These are phyloP conservation scores for Paecilomyces niveus DNA, from an alignment of 2,329 filamentous ascomycete genomes.

Conservation along the genomic window DNA sequence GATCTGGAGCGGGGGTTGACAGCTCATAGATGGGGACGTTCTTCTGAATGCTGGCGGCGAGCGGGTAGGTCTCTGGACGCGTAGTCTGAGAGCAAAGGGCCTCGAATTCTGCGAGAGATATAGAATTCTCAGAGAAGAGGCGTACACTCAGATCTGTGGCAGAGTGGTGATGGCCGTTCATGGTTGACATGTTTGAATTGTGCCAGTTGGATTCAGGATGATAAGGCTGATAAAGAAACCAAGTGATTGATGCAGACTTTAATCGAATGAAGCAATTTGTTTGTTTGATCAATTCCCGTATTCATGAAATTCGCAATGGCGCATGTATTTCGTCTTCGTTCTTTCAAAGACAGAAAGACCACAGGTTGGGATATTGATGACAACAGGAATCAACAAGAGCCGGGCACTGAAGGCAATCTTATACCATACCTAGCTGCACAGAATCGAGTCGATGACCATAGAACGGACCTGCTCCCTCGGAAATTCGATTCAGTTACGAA, in stretches of 20 bases:
- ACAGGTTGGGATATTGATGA: background rate
- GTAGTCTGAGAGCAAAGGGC: constrained; percentile 37
- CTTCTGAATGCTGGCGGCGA: constrained; percentile 37
- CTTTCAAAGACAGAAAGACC: background rate
- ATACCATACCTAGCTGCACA: background rate
- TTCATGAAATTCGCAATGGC: no score
- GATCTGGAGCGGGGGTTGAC: constrained; percentile 25
- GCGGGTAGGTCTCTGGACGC: constrained; percentile 38
- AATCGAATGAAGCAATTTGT: background rate
- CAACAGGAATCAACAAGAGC: background rate
- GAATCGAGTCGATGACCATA: background rate
- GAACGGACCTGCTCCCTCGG: background rate
- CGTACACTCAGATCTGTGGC: background rate
- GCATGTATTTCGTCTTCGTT: background rate
- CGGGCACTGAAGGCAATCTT: background rate
- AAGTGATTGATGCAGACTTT: background rate
- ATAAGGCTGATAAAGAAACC: background rate
- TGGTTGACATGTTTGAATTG: background rate
- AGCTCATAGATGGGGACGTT: constrained; percentile 54
- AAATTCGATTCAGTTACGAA: background rate
- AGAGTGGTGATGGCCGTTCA: background rate
- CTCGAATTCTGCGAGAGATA: constrained; percentile 39
- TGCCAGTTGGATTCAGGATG: background rate
- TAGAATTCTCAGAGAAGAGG: constrained; percentile 14
- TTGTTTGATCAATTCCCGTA: background rate